Conservation (phyloP, 1,284 basidiomycete species). For the Agroathelia rolfsii region DNA sequence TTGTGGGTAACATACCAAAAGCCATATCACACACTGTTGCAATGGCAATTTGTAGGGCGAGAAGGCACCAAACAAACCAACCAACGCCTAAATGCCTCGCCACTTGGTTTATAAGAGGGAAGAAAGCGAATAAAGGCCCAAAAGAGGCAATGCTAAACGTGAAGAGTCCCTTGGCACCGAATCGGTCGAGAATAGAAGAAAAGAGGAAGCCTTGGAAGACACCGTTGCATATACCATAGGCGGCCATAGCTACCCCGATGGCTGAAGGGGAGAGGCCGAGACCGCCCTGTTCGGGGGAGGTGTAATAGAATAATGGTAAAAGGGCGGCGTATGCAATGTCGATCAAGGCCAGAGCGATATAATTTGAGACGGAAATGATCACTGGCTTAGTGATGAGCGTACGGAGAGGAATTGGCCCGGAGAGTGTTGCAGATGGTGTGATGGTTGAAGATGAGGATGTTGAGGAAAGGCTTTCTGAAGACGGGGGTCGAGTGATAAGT, state of each 20-base stretch:
- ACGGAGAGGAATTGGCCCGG: constrained; percentile 12
- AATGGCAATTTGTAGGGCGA: constrained; percentile 19
- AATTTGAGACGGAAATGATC: constrained; percentile 19
- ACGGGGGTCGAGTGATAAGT: not conserved
- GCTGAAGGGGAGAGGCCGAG: constrained; percentile 17
- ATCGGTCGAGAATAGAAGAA: constrained; percentile 14
- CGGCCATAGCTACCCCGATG: constrained; percentile 18
- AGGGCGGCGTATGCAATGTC: constrained; percentile 23
- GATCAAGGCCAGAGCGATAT: constrained; percentile 19
- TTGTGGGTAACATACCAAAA: constrained; percentile 16
- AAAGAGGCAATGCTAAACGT: constrained; percentile 12
- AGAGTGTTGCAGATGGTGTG: not conserved
- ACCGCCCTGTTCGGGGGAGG: constrained; percentile 19
- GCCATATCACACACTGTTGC: constrained; percentile 17
- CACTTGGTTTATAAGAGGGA: constrained; percentile 18
- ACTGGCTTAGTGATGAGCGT: constrained; percentile 16
- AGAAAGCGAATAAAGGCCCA: constrained; percentile 16
- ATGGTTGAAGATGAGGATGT: not conserved
- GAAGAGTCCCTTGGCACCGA: constrained; percentile 19
- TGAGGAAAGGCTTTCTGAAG: not conserved
- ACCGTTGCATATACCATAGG: constrained; percentile 17
- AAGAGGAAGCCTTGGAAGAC: constrained; percentile 18
- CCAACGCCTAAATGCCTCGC: constrained; percentile 15
- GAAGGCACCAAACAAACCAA: constrained; percentile 17
- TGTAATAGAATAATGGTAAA: constrained; percentile 21